These are phyloP conservation scores for Camelina sativa DNA, from an alignment of 345 rosid genomes.

Conservation along the genomic window DNA sequence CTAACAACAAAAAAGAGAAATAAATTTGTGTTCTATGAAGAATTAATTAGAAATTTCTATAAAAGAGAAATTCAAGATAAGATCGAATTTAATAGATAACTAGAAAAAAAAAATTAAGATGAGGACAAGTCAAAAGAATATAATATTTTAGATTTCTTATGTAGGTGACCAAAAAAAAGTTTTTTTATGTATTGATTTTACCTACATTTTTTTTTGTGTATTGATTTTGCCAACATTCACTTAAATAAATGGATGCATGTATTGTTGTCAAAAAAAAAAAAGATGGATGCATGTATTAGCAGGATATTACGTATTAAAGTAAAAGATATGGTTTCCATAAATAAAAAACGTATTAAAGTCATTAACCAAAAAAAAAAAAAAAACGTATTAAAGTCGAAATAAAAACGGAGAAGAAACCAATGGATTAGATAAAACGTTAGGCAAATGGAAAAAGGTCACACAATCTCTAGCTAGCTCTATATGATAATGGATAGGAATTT, in stretches of 20 bases:
- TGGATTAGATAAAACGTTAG: not conserved
- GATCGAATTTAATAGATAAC: not conserved
- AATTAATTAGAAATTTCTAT: not conserved
- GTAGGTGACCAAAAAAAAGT: not conserved
- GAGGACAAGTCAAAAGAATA: not conserved
- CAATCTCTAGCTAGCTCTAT: no score
- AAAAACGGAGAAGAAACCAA: not conserved
- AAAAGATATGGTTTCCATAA: not conserved
- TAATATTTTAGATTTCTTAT: not conserved
- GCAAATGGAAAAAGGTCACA: not conserved
- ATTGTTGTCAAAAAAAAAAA: not conserved
- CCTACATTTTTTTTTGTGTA: not conserved
- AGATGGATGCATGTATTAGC: not conserved
- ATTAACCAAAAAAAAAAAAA: no score
- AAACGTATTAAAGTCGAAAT: not conserved
- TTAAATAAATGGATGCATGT: not conserved
- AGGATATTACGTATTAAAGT: not conserved
- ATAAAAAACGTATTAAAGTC: not conserved
- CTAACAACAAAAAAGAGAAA: not conserved
- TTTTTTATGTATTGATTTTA: not conserved
- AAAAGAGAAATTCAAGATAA: not conserved
- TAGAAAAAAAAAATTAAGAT: not conserved
- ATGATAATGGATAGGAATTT: not conserved
- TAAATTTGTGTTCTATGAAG: not conserved
- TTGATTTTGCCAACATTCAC: not conserved